Base-by-base conservation (phyloP, 768 basidiomycete species). In the Mrakia frigida region DNA sequence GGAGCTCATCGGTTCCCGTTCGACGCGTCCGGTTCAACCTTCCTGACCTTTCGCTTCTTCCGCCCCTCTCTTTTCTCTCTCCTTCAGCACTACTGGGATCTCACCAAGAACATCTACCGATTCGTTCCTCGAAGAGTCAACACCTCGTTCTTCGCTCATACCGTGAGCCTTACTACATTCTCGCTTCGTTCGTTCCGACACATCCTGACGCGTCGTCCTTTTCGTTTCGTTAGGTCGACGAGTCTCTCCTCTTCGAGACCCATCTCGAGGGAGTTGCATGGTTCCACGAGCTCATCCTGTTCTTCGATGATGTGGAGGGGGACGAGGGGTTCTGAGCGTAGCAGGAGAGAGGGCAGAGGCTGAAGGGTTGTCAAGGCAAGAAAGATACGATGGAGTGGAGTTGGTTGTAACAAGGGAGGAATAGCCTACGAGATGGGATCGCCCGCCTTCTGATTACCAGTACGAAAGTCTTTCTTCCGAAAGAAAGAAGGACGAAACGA, bases 221-320 rank as follows among this genome's bases (percentile, higher is more conserved):
- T 72, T n/a, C 16, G 3, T 0, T 52, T 25, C 7, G 37, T 33
- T 63, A 74, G 69, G 74, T 75, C 59, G 76, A 77, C 70, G 76
- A 77, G 52, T 18, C 31, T 7, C 52, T 69, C 25, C 46, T 77
- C 56, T 53, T 61, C 50, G 65, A 67, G 70, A 77, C 76, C 6
- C 76, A 77, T 53, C 61, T 77, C 46, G 76, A 77, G 59, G 69
- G 69, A n/a, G 39, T 77, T 37, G 71, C 50, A 9, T 77, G 76
- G 76, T 77, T 65, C 71, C 52, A 77, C 61, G 70, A 73, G 60
- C 35, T 67, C 31, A 46, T 73, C 25, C 67, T 72, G 31, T 61
- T 68, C 33, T 72, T 73, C 39, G 76, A 77, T 37, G 76, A 65
- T 13, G 43, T 77, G 25, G 63, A 77, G 76, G 65, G 60, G 37